Evolutionary conservation across 495 filamentous ascomycete species (phyloP).

Genomic region (Hypoxylon perforatum): DNA sequence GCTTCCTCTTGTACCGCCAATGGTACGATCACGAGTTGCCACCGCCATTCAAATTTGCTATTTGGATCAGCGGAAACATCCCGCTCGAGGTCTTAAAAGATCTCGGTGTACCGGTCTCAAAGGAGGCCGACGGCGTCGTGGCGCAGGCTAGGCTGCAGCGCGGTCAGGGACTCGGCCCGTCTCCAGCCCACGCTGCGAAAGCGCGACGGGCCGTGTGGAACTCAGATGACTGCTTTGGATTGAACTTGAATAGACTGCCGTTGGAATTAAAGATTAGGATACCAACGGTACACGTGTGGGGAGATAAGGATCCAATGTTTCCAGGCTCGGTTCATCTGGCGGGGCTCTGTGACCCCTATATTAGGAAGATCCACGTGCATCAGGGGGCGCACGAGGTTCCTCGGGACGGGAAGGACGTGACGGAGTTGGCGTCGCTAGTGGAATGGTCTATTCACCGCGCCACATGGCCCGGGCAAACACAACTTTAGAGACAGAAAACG

Average conservation of each 20-base stretch:
- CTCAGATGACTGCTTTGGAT: constrained; percentile 59
- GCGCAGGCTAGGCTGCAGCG: constrained; percentile 42
- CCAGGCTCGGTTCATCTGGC: constrained; percentile 66
- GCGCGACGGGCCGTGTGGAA: constrained; percentile 41
- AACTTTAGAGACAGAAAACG: not conserved
- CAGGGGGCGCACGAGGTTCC: constrained; percentile 68
- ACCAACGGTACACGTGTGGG: constrained; percentile 72
- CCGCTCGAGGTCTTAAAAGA: constrained; percentile 60
- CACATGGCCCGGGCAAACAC: constrained; percentile 34
- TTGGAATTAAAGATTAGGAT: constrained; percentile 58
- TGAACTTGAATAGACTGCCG: constrained; percentile 61
- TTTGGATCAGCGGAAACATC: constrained; percentile 69
- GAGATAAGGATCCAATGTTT: constrained; percentile 67
- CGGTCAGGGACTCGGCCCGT: constrained; percentile 43
- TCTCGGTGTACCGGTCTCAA: constrained; percentile 62
- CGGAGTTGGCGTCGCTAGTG: constrained; percentile 51
- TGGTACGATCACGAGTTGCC: constrained; percentile 42
- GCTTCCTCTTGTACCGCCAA: constrained; percentile 55
- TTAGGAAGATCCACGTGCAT: constrained; percentile 63
- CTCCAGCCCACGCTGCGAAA: constrained; percentile 39
- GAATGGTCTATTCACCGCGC: constrained; percentile 50
- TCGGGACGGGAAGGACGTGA: constrained; percentile 34
- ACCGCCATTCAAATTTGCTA: constrained; percentile 67
- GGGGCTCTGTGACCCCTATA: constrained; percentile 61
- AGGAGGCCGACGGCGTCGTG: constrained; percentile 54